These are phyloP conservation scores for Gracilariopsis chorda DNA, from an alignment of 23 red algal species.

Conservation along the genomic window DNA sequence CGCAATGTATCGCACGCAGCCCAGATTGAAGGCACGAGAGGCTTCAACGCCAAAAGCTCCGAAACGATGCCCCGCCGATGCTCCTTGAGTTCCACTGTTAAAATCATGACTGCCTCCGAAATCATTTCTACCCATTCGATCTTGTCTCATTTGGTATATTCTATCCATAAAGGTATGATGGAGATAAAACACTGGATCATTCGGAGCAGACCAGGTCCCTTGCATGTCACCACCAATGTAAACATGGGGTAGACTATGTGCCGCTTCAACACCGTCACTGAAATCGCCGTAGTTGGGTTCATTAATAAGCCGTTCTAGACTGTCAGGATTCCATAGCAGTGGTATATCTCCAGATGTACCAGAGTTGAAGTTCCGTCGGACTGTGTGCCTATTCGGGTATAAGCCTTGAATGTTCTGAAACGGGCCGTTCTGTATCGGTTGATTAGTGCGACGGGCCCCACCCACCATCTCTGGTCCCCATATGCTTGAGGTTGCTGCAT, in stretches of 20 bases:
- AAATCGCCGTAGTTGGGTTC: constrained; percentile 26
- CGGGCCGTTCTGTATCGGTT: constrained; percentile 29
- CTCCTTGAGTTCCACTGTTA: constrained; percentile 10
- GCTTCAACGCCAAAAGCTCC: constrained; percentile 43
- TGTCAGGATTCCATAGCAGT: not conserved
- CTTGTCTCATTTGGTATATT: constrained; percentile 32
- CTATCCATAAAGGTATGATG: constrained; percentile 59
- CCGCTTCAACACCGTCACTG: constrained; percentile 51
- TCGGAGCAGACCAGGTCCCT: constrained; percentile 19
- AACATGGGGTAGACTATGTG: constrained; percentile 53
- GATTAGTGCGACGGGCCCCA: constrained; percentile 23
- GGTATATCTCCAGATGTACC: constrained; percentile 33
- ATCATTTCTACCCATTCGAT: not conserved
- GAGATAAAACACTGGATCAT: constrained; percentile 65
- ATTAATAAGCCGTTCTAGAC: constrained; percentile 10
- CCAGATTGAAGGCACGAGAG: constrained; percentile 13
- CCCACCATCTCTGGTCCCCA: constrained; percentile 41
- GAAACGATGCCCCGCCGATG: not conserved
- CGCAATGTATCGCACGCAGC: constrained; percentile 49
- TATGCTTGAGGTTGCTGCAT: constrained; percentile 45
- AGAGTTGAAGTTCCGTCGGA: constrained; percentile 47
- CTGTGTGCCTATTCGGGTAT: constrained; percentile 16
- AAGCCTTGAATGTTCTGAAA: not conserved
- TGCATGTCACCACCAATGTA: constrained; percentile 61
- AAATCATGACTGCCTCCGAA: constrained; percentile 54